A percentile compares a stretch with the other conserved stretches of the same genome.
Evolutionary conservation across 1,284 basidiomycete genomes (phyloP).

Genomic region (Earliella scabrosa): DNA sequence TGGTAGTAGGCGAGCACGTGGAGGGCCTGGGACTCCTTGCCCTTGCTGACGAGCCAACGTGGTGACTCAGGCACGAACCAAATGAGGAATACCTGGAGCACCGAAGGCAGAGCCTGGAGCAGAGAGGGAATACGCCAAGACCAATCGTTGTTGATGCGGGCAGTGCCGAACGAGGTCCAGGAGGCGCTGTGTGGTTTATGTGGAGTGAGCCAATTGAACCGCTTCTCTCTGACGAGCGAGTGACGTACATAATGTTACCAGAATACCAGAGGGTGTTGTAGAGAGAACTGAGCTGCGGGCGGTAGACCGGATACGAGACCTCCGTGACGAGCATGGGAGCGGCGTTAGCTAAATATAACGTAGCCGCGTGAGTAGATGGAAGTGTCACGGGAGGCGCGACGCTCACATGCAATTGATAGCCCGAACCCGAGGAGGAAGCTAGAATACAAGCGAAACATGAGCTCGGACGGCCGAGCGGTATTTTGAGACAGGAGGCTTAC

Average conservation of each 20-base stretch:
- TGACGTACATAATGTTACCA: conserved; percentile 67
- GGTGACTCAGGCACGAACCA: conserved; percentile 73
- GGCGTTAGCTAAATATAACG: conserved; percentile 52
- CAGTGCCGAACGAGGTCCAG: conserved; percentile 78
- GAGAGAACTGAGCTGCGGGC: conserved; percentile 69
- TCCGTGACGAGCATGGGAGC: conserved; percentile 80
- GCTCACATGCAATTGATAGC: conserved; percentile 66
- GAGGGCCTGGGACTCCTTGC: conserved; percentile 63
- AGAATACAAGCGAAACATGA: no score
- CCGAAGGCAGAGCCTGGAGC: conserved; percentile 65
- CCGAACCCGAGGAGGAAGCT: conserved; percentile 83
- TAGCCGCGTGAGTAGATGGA: not conserved
- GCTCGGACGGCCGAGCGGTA: no score
- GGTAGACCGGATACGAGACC: conserved; percentile 77
- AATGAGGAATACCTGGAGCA: conserved; percentile 63
- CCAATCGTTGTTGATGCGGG: conserved; percentile 67
- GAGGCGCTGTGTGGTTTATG: conserved; percentile 54
- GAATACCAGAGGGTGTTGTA: conserved; percentile 86
- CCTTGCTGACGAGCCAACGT: conserved; percentile 71
- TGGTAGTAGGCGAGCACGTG: conserved; percentile 74
- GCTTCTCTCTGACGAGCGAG: no score
- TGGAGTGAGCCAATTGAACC: conserved; percentile 6
- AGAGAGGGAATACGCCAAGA: conserved; percentile 77
- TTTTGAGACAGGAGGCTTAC: no score
- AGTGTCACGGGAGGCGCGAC: not conserved